Base-by-base conservation (phyloP, 1,284 basidiomycete genomes). In the Pseudomicrostroma phylloplanum region DNA sequence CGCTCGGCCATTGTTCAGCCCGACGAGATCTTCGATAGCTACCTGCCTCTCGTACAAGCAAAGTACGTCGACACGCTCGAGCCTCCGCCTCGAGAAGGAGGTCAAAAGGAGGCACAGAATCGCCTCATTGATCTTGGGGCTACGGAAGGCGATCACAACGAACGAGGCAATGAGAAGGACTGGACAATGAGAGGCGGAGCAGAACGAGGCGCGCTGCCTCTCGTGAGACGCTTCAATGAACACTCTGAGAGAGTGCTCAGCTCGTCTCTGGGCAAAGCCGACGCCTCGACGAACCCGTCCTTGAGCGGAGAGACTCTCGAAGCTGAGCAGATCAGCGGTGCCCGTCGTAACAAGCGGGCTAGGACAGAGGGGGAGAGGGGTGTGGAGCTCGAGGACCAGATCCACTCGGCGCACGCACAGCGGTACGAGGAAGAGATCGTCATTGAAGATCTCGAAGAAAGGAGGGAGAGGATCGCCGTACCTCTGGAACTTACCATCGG, bases 211-310 rank as follows among this genome's bases (percentile, higher is more conserved):
- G 89, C 89, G 19, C 80, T 99, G 43, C 96, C 96, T 0, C 84
- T 98, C 40, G 96, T 99, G 72, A 85, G 96, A 49, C 89, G 94
- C 72, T 98, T 98, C 82, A 98, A 98, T 76, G 91, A 96, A 74
- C 96, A 98, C 80, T 94, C 91, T 0, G 90, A 93, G 71, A 84
- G 91, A 67, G 81, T 97, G 15, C 82, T 97, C 30, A 88, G 89
- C 69, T 72, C 77, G 42, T 75, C 79, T 0, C 61, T 82, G 67
- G 79, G 75, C 6, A 76, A 68, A 25, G 60, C 71, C 55, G 64
- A 64, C 30, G 68, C 70, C 3, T 36, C 30, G 30, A 48, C 43
- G n/a, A 53, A 9, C 15, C 46, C 19, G 21, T 15, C 12, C 4
- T 13, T 9, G 12, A 48, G 40, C 8, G 39, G 59, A 43, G 75